A percentile compares a stretch with the other conserved stretches of the same genome.
Conservation (phyloP, 2,329 filamentous ascomycete species). For the Aspergillus sp. region DNA sequence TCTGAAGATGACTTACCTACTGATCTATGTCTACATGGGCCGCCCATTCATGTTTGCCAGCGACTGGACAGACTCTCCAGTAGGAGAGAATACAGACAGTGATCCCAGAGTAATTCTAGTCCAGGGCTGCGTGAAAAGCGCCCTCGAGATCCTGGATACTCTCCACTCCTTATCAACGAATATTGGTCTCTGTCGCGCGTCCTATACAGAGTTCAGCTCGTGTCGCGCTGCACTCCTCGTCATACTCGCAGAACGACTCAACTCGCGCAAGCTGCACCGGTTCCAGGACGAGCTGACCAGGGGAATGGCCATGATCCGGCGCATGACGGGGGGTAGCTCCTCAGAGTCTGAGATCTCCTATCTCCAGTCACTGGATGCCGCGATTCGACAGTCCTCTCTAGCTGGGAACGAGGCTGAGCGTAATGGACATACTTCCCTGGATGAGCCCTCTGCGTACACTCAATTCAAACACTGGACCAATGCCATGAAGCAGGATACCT, state of each 20-base stretch:
- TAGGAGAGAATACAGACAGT: too few relatives aligned
- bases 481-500: neutral
- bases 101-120: neutral
- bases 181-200: neutral
- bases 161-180: neutral
- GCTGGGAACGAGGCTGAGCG: neutral
- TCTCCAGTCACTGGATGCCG: neutral
- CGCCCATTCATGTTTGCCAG: neutral
- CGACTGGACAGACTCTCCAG: too few relatives aligned
- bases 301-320: neutral
- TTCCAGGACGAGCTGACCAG: neutral
- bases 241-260: neutral
- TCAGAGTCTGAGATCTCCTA: neutral
- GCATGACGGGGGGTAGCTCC: neutral
- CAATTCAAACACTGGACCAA: neutral
- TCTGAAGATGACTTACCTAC: neutral
- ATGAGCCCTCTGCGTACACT: neutral
- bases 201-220: constrained; percentile 1
- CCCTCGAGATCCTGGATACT: neutral
- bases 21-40: neutral
- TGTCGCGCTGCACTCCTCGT: neutral
- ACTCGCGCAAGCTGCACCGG: neutral
- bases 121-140: neutral
- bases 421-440: too few relatives aligned
- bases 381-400: neutral